Base-by-base conservation (phyloP, 2,329 filamentous ascomycete species). In the Capronia epimyces region DNA sequence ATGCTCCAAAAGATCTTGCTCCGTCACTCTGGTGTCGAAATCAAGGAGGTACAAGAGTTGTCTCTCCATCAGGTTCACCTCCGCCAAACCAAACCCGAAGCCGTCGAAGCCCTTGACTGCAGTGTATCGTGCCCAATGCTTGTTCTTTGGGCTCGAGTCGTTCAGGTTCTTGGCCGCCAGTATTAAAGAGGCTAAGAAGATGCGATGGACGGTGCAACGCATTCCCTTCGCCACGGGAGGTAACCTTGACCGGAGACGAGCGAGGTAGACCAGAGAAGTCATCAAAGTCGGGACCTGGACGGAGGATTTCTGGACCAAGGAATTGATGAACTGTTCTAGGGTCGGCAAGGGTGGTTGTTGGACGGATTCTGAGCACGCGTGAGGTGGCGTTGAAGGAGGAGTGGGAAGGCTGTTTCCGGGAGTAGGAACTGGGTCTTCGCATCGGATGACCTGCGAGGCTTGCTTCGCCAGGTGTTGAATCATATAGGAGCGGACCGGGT, bases 61-160 rank as follows among this genome's bases (percentile, higher is more conserved):
- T 79, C 95, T 94, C 79, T 98, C 93, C 93, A 98, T 98, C 56
- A 97, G 79, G 75, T 98, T 98, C 64, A 98, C 93, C 73, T 98
- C 93, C 29, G 88, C 93, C 61, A 90, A 79, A 64, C 84, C 91
- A 77, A 98, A 97, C 62, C 89, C 87, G 65, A 97, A 98, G 65
- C 77, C 81, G 9, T 83, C 82, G 68, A 77, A 85, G 47, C 80
- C 81, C 56, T 77, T 78, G 62, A 95, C 84, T 63, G 84, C 75
- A 53, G 86, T 95, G 77, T 97, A 98, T 64, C 83, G 85, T 59
- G 93, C 90, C 93, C 93, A 98, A 78, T 98, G 93, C 83, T 97
- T 97, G 81, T 98, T 98, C 83, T 97, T 97, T 57, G 93, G 93
- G 10, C 89, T 96, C 55, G 89, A 95, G 77, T 97, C 93, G 70